phyloP scores from a whole-genome alignment of 768 basidiomycete genomes.

The Favolaschia claudopus region DNA sequence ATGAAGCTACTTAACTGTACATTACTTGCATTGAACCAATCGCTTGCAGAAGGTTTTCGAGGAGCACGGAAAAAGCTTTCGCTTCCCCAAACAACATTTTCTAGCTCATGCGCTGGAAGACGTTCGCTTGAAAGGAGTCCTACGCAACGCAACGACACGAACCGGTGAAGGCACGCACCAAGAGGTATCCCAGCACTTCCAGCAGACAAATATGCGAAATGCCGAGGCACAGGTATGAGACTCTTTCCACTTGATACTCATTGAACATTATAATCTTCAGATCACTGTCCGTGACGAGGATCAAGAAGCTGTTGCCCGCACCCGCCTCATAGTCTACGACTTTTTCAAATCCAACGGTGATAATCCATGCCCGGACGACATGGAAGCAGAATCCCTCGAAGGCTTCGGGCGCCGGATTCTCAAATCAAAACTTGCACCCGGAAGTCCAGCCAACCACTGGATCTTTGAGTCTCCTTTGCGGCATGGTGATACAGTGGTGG shows the following conservation, averaged over 20 bases:
- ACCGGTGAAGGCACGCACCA: not conserved
- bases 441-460: no score
- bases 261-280: not conserved
- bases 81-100: not conserved
- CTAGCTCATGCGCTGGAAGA: not conserved
- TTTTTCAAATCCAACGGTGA: not conserved
- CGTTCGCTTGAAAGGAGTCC: not conserved
- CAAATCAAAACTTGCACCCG: no score
- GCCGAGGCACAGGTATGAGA: not conserved
- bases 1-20: not conserved
- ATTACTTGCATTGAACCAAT: not conserved
- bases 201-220: not conserved
- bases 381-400: no score
- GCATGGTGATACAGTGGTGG: no score
- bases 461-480: no score
- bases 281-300: not conserved
- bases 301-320: not conserved
- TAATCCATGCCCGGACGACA: no score
- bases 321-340: not conserved
- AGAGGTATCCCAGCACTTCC: not conserved
- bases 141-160: not conserved
- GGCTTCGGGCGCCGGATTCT: no score
- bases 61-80: not conserved
- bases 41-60: not conserved
- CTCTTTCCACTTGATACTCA: not conserved